These are phyloP conservation scores for Apiotrichum veenhuisii DNA, from an alignment of 1,284 basidiomycete species.

Conservation along the genomic window DNA sequence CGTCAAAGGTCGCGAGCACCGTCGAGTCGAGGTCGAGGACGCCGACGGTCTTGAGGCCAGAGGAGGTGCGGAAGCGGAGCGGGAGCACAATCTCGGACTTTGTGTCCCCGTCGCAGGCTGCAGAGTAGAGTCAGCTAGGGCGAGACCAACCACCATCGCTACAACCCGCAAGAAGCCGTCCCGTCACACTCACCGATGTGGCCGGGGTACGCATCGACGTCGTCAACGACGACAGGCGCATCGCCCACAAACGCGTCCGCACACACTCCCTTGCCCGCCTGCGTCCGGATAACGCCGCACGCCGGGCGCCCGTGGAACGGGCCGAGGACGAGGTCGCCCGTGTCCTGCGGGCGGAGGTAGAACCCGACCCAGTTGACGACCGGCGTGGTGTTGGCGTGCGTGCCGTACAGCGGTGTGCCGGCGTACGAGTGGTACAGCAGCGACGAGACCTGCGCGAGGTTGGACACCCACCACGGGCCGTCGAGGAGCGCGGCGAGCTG, in stretches of 20 bases:
- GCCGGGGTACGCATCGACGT: slow-evolving; percentile 75
- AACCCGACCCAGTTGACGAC: slow-evolving; percentile 88
- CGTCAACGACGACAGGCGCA: slow-evolving; percentile 61
- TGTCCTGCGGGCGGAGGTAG: slow-evolving; percentile 58
- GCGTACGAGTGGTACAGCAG: slow-evolving; percentile 71
- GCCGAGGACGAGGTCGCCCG: slow-evolving; percentile 59
- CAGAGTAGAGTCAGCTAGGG: not conserved
- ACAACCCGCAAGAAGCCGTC: not conserved
- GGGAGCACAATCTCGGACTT: slow-evolving; percentile 83
- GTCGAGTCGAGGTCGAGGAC: slow-evolving; percentile 84
- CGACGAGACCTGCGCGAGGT: slow-evolving; percentile 74
- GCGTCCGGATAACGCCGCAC: slow-evolving; percentile 69
- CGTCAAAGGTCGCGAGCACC: slow-evolving; percentile 64
- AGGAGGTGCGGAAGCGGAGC: slow-evolving; percentile 47
- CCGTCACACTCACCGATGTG: slow-evolving; percentile 58
- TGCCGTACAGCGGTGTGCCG: slow-evolving; percentile 63
- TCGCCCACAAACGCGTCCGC: slow-evolving; percentile 65
- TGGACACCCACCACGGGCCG: slow-evolving; percentile 77
- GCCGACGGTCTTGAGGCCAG: slow-evolving; percentile 56
- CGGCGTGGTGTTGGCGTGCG: slow-evolving; percentile 48
- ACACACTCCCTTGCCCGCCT: slow-evolving; percentile 69
- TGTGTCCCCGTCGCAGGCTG: slow-evolving; percentile 76
- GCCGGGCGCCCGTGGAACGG: slow-evolving; percentile 86
- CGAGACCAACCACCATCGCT: too few species aligned
- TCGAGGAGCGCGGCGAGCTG: slow-evolving; percentile 64